Conservation (phyloP, 305 asterid species). For the Coffea humblotiana region DNA sequence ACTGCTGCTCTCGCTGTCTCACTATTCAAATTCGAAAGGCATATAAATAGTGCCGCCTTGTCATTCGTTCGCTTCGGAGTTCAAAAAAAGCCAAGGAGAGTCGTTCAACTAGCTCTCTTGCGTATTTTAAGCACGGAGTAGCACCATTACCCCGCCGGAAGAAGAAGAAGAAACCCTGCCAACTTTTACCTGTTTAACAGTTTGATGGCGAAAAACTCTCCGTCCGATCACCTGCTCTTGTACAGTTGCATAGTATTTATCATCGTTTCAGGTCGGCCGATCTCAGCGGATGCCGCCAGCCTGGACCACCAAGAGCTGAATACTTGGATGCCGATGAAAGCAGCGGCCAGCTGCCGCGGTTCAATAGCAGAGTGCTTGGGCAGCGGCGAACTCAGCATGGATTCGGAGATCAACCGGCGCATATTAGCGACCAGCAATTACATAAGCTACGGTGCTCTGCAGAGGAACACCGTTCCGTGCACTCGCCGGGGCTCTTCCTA, state of each 20-base stretch:
- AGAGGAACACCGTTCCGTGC: conserved; percentile 73
- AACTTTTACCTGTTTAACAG: too few species aligned
- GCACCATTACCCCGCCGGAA: too few species aligned
- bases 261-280: not conserved
- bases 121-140: too few species aligned
- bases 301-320: not conserved
- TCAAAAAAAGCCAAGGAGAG: not conserved
- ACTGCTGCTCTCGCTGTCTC: not conserved
- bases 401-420: conserved; percentile 64
- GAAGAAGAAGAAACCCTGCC: too few species aligned
- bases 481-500: conserved; percentile 82
- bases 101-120: not conserved
- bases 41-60: not conserved
- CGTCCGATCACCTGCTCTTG: not conserved
- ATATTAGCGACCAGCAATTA: conserved; percentile 52
- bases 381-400: conserved; percentile 52
- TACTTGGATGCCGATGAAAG: conserved; percentile 2
- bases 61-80: too few species aligned
- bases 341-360: conserved; percentile 42
- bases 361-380: conserved; percentile 66
- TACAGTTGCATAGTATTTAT: not conserved
- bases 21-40: not conserved
- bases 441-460: conserved; percentile 85
- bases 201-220: not conserved
- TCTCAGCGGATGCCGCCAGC: not conserved